Evolutionary conservation across 805 yeast genomes (phyloP).

Genomic region (Candida ulmi): DNA sequence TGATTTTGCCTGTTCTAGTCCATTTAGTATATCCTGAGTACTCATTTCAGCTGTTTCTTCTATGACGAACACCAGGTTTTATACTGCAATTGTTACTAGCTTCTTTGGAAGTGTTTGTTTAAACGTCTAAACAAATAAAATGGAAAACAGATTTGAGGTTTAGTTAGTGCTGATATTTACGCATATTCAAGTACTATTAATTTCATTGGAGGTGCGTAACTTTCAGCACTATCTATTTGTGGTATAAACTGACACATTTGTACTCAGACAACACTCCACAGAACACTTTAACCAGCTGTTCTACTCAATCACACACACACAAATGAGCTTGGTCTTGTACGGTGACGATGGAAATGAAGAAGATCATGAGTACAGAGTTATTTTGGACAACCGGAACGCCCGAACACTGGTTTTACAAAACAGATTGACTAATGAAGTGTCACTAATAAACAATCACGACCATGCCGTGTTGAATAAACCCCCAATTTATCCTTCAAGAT

Average conservation of each 20-base stretch:
- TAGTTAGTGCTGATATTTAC: constrained; percentile 1
- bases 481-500: background rate
- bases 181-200: background rate
- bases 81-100: too few species aligned
- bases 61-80: too few species aligned
- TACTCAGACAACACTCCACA: background rate
- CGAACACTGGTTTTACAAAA: constrained; percentile 11
- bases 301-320: background rate
- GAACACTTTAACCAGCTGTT: too few species aligned
- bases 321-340: constrained; percentile 13
- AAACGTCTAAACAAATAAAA: too few species aligned
- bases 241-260: background rate
- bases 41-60: constrained; percentile 4
- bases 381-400: constrained; percentile 9
- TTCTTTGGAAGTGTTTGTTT: too few species aligned
- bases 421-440: constrained; percentile 11
- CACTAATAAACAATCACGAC: constrained; percentile 4
- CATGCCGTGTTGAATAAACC: background rate
- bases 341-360: constrained; percentile 1
- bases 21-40: constrained; percentile 6
- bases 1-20: constrained; percentile 13
- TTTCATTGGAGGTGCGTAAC: background rate
- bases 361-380: constrained; percentile 7
- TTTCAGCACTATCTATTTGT: background rate
- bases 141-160: background rate